phyloP scores from a whole-genome alignment of 2,329 filamentous ascomycete species.

The Cladosporium sp. region DNA sequence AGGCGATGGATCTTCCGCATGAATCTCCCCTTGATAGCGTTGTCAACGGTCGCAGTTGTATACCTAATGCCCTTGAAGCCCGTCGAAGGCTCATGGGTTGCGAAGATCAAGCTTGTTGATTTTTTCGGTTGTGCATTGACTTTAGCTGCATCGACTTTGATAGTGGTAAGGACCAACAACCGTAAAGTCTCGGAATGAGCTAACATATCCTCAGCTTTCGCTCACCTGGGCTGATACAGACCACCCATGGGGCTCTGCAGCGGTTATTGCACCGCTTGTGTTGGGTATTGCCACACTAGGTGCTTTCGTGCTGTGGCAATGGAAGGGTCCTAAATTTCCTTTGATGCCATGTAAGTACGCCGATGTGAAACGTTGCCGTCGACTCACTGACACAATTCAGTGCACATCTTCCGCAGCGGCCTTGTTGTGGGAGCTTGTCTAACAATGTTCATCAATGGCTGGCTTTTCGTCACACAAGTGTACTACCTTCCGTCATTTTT shows the following conservation, averaged over 20 bases:
- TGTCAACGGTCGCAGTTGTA: conserved; percentile 45
- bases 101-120: conserved; percentile 49
- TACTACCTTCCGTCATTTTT: conserved; percentile 34
- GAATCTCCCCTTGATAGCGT: conserved; percentile 48
- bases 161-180: conserved; percentile 34
- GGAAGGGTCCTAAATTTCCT: conserved; percentile 46
- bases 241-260: conserved; percentile 52
- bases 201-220: neutral
- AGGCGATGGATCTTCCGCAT: conserved; percentile 27
- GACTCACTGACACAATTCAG: conserved; percentile 18
- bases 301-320: conserved; percentile 51
- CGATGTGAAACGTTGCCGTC: neutral
- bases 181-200: neutral
- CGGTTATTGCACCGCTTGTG: conserved; percentile 22
- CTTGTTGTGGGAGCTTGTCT: conserved; percentile 53
- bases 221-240: conserved; percentile 58
- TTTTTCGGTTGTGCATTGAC: conserved; percentile 47
- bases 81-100: conserved; percentile 47
- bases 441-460: conserved; percentile 47
- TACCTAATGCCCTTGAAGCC: conserved; percentile 56
- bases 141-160: conserved; percentile 43
- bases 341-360: conserved; percentile 39
- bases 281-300: conserved; percentile 47
- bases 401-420: conserved; percentile 51
- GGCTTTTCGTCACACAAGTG: conserved; percentile 55